Base-by-base conservation (phyloP, 768 basidiomycete species). In the Stropharia rugosoannulata region DNA sequence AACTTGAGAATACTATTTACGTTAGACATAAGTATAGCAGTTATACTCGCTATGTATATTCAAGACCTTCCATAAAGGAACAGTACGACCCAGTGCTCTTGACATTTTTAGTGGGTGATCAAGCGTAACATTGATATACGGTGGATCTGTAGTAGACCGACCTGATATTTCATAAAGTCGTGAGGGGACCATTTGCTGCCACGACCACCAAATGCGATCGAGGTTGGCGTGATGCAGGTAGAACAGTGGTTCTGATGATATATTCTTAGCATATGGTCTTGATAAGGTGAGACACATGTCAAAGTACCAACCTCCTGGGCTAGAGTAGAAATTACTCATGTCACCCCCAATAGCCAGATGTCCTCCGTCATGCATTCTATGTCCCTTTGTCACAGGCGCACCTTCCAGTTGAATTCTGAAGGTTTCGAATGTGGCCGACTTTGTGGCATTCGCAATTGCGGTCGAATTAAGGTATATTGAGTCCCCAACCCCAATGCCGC, bases 141-240 rank as follows among this genome's bases (percentile, higher is more conserved):
- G 72, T 18, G 72, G 68, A 6, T 51, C 43, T 18, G 54, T 56
- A 0, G 62, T 66, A 8, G 70, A 58, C 8, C 67, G 63, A 8
- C 75, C 75, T 5, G 74, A 71, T 2, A 76, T 69, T 9, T 72
- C 69, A 19, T 64, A 65, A 5, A 75, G 47, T n/a, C 72, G 69
- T 4, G 46, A 56, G 0, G 55, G 54, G 27, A 70, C 59, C 41
- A 62, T 52, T 25, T 58, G 56, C 42, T 73, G 73, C 76, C 76
- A 77, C 7, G 60, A 42, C 73, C 72, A 74, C 75, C 75, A 76
- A 1, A 77, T 63, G n/a, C 74, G 67, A 49, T 76, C 74, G 11
- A 77, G 49, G 50, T 73, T 74, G 11, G 70, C 68, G 51, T 75
- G 73, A 54, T 76, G 74, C 16, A 75, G 60, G 60, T 71, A 75